These are phyloP conservation scores for Drechslerella dactyloides DNA, from an alignment of 2,329 filamentous ascomycete species.

Conservation along the genomic window DNA sequence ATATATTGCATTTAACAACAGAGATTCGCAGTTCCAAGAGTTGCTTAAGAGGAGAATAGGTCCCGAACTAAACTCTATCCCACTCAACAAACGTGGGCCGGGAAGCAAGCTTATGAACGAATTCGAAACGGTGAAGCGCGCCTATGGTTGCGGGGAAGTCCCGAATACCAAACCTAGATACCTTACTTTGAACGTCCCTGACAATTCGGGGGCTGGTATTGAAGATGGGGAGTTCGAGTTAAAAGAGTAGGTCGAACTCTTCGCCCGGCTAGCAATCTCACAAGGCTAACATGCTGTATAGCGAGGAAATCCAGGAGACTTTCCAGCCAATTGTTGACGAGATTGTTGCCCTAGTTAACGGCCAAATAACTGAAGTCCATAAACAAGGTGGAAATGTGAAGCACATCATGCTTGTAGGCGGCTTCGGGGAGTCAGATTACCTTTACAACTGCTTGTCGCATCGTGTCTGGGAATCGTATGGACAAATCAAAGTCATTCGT, in stretches of 20 bases:
- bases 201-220: slow-evolving; percentile 29
- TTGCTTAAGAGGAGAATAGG: slow-evolving; percentile 71
- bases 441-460: slow-evolving; percentile 29
- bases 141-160: slow-evolving; percentile 24
- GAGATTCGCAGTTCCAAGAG: slow-evolving; percentile 71
- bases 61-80: slow-evolving; percentile 71
- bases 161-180: slow-evolving; percentile 37
- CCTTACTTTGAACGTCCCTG: slow-evolving; percentile 38
- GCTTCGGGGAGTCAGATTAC: slow-evolving; percentile 46
- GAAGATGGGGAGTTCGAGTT: slow-evolving; percentile 46
- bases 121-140: slow-evolving; percentile 48
- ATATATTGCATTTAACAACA: slow-evolving; percentile 32
- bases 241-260: slow-evolving; percentile 22
- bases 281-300: slow-evolving; percentile 4
- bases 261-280: neutral
- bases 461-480: slow-evolving; percentile 29
- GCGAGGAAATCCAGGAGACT: slow-evolving; percentile 47
- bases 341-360: slow-evolving; percentile 32
- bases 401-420: slow-evolving; percentile 42
- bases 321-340: slow-evolving; percentile 39
- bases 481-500: slow-evolving; percentile 38
- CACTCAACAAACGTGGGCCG: slow-evolving; percentile 41
- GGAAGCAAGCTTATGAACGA: slow-evolving; percentile 49
- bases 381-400: slow-evolving; percentile 46
- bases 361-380: slow-evolving; percentile 36